A percentile compares a stretch with the other conserved stretches of the same genome.
phyloP scores from a whole-genome alignment of 1,139 yeast genomes.

The Lodderomyces beijingensis region DNA sequence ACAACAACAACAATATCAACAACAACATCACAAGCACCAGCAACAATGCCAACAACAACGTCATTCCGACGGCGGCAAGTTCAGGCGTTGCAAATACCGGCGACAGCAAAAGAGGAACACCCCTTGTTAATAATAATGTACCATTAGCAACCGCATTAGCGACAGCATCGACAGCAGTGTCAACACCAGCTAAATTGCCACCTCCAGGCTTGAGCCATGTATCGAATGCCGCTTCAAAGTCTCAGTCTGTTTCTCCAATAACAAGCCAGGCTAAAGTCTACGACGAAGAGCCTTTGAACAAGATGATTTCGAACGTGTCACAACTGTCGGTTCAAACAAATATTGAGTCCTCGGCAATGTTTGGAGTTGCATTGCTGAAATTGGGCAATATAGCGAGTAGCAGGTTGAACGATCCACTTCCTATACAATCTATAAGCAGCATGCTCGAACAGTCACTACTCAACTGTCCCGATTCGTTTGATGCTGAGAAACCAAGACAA shows the following conservation, averaged over 20 bases:
- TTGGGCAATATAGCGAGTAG: constrained; percentile 29
- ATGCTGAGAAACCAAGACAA: constrained; percentile 80
- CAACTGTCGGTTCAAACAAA: constrained; percentile 7
- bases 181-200: constrained; percentile 8
- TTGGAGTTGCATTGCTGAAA: constrained; percentile 29
- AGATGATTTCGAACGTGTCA: constrained; percentile 7
- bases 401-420: constrained; percentile 46
- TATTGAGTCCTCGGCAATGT: constrained; percentile 15
- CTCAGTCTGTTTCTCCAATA: constrained; percentile 27
- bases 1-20: constrained; percentile 2
- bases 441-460: constrained; percentile 71
- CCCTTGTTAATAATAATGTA: constrained; percentile 7
- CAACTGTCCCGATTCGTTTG: constrained; percentile 90
- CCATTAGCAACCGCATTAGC: constrained; percentile 8
- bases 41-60: background rate
- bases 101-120: constrained; percentile 4
- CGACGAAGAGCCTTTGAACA: constrained; percentile 6
- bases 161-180: constrained; percentile 7
- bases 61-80: background rate
- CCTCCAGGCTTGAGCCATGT: constrained; percentile 14
- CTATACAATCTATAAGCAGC: constrained; percentile 52
- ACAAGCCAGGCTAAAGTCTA: constrained; percentile 8
- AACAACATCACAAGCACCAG: background rate
- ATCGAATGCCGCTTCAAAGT: constrained; percentile 21
- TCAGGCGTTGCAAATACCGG: background rate